phyloP scores from a whole-genome alignment of 495 filamentous ascomycete genomes.

The Hypoxylon lenormandii region DNA sequence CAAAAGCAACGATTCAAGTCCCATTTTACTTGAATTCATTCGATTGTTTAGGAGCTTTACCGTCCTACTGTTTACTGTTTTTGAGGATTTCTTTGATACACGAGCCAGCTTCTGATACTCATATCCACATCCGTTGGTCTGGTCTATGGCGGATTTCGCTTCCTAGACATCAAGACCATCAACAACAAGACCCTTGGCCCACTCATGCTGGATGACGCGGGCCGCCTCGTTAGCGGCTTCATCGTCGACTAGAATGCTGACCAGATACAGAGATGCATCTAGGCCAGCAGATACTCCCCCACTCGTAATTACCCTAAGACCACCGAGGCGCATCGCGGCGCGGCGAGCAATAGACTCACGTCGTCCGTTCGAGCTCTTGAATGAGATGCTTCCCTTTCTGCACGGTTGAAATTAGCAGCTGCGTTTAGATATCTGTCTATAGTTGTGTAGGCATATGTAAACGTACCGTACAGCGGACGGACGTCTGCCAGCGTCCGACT shows the following conservation, averaged over 20 bases:
- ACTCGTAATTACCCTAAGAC: constrained; percentile 78
- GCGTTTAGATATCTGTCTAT: not conserved
- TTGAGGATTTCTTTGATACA: constrained; percentile 10
- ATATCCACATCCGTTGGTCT: constrained; percentile 1
- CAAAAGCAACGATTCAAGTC: not conserved
- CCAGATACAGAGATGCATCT: constrained; percentile 81
- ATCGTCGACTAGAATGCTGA: constrained; percentile 75
- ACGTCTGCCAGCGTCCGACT: constrained; percentile 69
- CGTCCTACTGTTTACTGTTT: constrained; percentile 8
- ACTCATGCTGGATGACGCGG: constrained; percentile 74
- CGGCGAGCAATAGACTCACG: constrained; percentile 76
- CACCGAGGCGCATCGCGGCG: constrained; percentile 73
- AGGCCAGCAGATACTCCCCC: constrained; percentile 81
- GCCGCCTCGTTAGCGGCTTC: constrained; percentile 76
- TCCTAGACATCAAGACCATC: constrained; percentile 78
- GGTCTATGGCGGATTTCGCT: constrained; percentile 11
- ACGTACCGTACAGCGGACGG: constrained; percentile 71
- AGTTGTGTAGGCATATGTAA: not conserved
- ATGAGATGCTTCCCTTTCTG: constrained; percentile 78
- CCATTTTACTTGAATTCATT: constrained; percentile 10
- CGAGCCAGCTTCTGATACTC: constrained; percentile 22
- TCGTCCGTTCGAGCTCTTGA: constrained; percentile 70
- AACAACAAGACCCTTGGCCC: constrained; percentile 76
- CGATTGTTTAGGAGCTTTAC: constrained; percentile 1
- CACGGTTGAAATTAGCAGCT: constrained; percentile 32